Evolutionary conservation across 108 stramenopile genomes (phyloP).

Genomic region (Pseudonitzschia pungens): DNA sequence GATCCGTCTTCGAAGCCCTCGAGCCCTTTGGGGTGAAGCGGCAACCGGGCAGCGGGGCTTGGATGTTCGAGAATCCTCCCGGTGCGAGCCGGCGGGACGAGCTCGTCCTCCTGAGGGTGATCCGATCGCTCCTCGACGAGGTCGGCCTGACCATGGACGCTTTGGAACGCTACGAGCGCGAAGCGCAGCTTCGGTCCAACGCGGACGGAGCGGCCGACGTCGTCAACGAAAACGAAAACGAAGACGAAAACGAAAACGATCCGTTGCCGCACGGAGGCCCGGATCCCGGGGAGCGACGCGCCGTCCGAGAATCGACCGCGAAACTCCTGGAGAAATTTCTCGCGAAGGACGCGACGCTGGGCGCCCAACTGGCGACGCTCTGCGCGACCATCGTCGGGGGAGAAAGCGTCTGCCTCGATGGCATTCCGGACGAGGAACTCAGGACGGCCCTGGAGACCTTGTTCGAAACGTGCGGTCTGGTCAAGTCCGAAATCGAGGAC

Average conservation of each 20-base stretch:
- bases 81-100: slow-evolving; percentile 29
- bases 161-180: slow-evolving; percentile 36
- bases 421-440: slow-evolving; percentile 63
- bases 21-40: slow-evolving; percentile 34
- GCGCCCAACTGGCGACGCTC: slow-evolving; percentile 55
- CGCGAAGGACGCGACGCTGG: slow-evolving; percentile 26
- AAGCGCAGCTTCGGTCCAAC: background rate
- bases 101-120: slow-evolving; percentile 37
- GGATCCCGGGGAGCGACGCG: slow-evolving; percentile 25
- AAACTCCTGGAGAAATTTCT: slow-evolving; percentile 51
- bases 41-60: slow-evolving; percentile 17
- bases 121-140: slow-evolving; percentile 63
- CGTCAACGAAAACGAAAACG: too few species aligned
- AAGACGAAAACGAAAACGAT: slow-evolving; percentile 18
- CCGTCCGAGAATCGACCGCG: slow-evolving; percentile 48
- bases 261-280: too few species aligned
- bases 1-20: slow-evolving; percentile 28
- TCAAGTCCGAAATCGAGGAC: slow-evolving; percentile 64
- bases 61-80: slow-evolving; percentile 39
- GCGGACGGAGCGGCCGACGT: too few species aligned
- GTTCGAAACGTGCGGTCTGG: slow-evolving; percentile 66
- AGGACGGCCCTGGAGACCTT: slow-evolving; percentile 52
- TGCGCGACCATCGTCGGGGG: slow-evolving; percentile 61
- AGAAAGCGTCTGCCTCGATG: slow-evolving; percentile 74
- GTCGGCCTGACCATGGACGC: slow-evolving; percentile 66